phyloP scores from a whole-genome alignment of 108 stramenopile species.

The Fragilaria crotonensis region DNA sequence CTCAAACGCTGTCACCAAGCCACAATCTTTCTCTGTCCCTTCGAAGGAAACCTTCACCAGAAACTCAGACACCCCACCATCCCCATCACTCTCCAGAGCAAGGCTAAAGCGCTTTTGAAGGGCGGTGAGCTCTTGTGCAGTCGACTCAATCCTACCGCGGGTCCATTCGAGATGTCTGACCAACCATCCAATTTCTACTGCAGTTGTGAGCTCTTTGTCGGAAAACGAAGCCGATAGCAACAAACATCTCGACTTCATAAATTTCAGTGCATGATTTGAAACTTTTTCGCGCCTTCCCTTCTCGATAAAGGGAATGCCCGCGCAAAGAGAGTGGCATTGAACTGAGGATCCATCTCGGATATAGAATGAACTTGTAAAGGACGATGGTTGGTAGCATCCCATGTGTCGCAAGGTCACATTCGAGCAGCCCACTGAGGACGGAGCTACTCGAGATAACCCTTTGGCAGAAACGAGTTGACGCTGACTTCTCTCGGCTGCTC shows the following conservation, averaged over 20 bases:
- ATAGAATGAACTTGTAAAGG: no score
- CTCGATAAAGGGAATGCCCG: not conserved
- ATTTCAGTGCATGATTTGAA: not conserved
- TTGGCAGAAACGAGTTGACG: no score
- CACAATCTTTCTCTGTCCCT: no score
- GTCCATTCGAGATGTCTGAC: conserved; percentile 19
- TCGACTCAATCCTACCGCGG: conserved; percentile 23
- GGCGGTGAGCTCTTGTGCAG: conserved; percentile 20
- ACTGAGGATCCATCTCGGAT: no score
- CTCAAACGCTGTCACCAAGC: conserved; percentile 36
- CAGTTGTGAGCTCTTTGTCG: not conserved
- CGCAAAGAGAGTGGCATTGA: no score
- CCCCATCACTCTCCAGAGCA: conserved; percentile 13
- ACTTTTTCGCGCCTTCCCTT: not conserved
- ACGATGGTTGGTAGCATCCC: no score
- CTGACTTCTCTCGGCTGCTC: no score
- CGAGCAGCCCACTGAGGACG: no score
- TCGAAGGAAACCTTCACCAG: conserved; percentile 2
- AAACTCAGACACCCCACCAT: conserved; percentile 16
- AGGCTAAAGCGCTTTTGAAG: conserved; percentile 25
- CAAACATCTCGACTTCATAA: not conserved
- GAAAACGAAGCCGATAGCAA: not conserved
- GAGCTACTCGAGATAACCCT: no score
- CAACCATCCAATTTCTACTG: not conserved
- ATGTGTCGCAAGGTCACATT: no score